Evolutionary conservation across 805 yeast species (phyloP).

Genomic region (Spathaspora gorwiae): DNA sequence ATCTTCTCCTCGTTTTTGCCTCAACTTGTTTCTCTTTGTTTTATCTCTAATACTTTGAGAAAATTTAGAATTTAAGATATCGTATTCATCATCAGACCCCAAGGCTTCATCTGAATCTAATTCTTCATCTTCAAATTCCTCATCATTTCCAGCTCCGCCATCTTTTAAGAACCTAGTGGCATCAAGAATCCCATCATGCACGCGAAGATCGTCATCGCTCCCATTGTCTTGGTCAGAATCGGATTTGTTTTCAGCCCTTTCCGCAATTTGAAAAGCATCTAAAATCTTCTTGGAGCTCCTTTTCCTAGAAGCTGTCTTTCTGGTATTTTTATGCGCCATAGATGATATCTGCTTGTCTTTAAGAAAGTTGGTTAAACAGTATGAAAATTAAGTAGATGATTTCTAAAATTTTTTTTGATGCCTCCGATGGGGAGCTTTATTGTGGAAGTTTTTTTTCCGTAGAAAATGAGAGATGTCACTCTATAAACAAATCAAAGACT

Average conservation of each 20-base stretch:
- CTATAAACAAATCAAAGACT: no score
- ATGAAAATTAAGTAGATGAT: no score
- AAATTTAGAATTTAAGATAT: conserved; percentile 57
- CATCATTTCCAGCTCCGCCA: conserved; percentile 12
- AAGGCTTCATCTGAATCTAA: conserved; percentile 84
- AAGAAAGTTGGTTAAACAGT: no score
- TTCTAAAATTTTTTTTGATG: no score
- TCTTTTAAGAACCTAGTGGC: conserved; percentile 32
- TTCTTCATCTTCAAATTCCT: conserved; percentile 55
- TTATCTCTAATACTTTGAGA: conserved; percentile 66
- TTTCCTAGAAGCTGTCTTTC: conserved; percentile 20
- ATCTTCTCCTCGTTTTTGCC: conserved; percentile 22
- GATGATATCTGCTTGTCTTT: no score
- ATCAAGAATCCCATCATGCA: conserved; percentile 37
- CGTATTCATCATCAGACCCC: conserved; percentile 75
- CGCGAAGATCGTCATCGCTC: conserved; percentile 21
- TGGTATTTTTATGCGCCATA: conserved; percentile 16
- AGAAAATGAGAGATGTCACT: no score
- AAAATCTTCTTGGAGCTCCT: conserved; percentile 34
- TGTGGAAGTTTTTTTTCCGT: no score
- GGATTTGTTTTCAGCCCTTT: conserved; percentile 27
- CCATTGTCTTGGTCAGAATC: conserved; percentile 15
- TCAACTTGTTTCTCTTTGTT: conserved; percentile 31
- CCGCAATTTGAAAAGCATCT: conserved; percentile 45
- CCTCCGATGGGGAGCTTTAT: no score